Evolutionary conservation across 371 early-diverging fungal genomes (phyloP), one percentile per base, ranked within the genome.

Genomic region (Syncephalastrum contaminatum): DNA sequence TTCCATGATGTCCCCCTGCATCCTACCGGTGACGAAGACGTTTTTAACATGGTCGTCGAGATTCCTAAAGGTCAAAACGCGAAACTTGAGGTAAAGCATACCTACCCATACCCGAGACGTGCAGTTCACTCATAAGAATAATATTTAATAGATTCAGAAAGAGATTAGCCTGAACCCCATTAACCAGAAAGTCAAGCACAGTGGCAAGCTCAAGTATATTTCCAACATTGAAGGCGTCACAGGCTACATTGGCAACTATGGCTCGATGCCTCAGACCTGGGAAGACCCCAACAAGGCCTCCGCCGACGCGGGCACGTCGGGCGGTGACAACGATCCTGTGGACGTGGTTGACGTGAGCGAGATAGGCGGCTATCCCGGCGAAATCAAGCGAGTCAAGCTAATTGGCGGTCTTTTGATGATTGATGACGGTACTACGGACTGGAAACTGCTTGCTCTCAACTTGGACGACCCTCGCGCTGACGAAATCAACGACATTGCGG

Each of bases 201-300:
- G 99, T 76, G 96, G 94, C 64, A 96, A 95, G 74, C 89, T 97
- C 54, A 87, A 99, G 56, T 99, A 89, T 77, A 98, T 99, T 51
- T 85, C 93, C 60, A 99, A 99, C 83, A 89, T 96, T 70, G 99
- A 98, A 87, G 99, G 99, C 12, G 94, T 93, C 86, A 94, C 96
- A 66, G 99, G 99, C 44, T 99, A 99, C 84, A 92, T 95, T 68
- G 99, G 98, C 98, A 99, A 99, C 86, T 99, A 99, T 70, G 99
- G 99, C 53, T 98, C 98, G 30, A 79, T 99, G 56, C 99, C 99
- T 39, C 92, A 91, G 88, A 99, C 99, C 55, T 99, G 98, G 98
- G 99, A 99, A 80, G 94, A 97, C 71, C 98, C 99, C 43, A 87
- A 82, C 58, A 74, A 76, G 62, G 70, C 72, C 48, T 90, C 96